Base-by-base conservation (phyloP, 2,329 filamentous ascomycete genomes). In the Boeremia exigua region DNA sequence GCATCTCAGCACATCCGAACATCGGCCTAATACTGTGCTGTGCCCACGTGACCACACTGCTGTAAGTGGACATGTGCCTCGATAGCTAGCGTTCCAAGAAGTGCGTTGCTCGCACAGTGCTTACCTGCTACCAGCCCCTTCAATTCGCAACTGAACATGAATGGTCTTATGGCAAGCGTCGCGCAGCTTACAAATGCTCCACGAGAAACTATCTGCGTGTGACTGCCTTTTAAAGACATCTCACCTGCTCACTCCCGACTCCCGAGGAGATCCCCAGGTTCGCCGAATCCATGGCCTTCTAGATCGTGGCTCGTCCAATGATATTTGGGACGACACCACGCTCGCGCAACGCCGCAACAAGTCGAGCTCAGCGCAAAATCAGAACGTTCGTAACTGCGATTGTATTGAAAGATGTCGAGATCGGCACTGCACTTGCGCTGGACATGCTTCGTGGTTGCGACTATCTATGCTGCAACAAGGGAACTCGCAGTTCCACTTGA, bases 151-250 rank as follows among this genome's bases (percentile, higher is more conserved):
- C 25, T 40, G 23, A 34, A 11, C 40, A n/a, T 12, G 4, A 25
- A 29, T 15, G 7, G 29, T 23, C 34, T 46, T 40, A 46, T 40
- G 11, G 27, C 23, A n/a, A 38, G n/a, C 38, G 32, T 27, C n/a
- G 11, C 29, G 34, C 17, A 48, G 45, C 38, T 45, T 55, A 55
- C 45, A 45, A 55, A 55, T 43, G 46, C 34, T 15, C 12, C 12
- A 37, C 52, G 52, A 45, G 15, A 38, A 27, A 2, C 23, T 27
- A 45, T 30, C 8, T 30, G 11, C 46, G 4, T 56, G 27, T 25
- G 25, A 14, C 34, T 48, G 27, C 38, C 51, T 27, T 17, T 55
- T 25, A 28, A n/a, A 27, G 38, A 37, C 39, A 27, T 49, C 33
- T 55, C 15, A 47, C 45, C 29, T 17, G 30, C 15, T n/a, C 27